Percentiles rank a stretch among this genome's conserved stretches.
Conservation (phyloP, 495 filamentous ascomycete genomes). For the Lentithecium fluviatile region DNA sequence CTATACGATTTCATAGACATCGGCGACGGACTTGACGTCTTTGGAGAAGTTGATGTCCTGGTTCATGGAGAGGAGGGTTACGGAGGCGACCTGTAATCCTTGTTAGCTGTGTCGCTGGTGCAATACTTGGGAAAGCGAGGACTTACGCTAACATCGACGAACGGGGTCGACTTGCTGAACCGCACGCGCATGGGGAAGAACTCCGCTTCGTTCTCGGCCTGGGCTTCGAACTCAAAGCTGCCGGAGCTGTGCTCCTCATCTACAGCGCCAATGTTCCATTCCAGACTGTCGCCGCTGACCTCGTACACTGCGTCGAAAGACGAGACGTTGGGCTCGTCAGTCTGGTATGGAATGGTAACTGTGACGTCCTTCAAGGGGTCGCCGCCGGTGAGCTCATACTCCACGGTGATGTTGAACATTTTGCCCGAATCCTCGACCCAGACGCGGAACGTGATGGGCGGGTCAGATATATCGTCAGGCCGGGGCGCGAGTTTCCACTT, state of each 20-base stretch:
- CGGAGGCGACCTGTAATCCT: conserved; percentile 60
- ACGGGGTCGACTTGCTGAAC: conserved; percentile 82
- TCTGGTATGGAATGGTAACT: conserved; percentile 80
- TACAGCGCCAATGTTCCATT: conserved; percentile 86
- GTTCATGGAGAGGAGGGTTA: conserved; percentile 72
- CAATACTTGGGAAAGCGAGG: background rate
- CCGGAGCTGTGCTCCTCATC: conserved; percentile 77
- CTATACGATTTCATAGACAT: conserved; percentile 71
- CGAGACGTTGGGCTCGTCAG: conserved; percentile 80
- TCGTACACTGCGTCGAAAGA: conserved; percentile 94
- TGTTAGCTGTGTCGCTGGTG: conserved; percentile 27
- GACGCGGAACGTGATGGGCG: conserved; percentile 88
- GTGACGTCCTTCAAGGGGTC: conserved; percentile 77
- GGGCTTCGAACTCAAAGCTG: conserved; percentile 90
- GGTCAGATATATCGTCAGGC: conserved; percentile 68
- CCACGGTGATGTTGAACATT: conserved; percentile 81
- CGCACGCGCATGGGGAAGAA: conserved; percentile 96
- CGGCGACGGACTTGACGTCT: conserved; percentile 81
- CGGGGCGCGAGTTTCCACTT: conserved; percentile 78
- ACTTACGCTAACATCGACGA: conserved; percentile 87
- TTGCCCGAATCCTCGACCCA: conserved; percentile 82
- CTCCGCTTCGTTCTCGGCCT: conserved; percentile 77
- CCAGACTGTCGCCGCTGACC: conserved; percentile 85
- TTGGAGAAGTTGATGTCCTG: conserved; percentile 85
- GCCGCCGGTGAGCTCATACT: conserved; percentile 84